Base-by-base conservation (phyloP, 2,329 filamentous ascomycete genomes). In the Paradendryphiella salina region DNA sequence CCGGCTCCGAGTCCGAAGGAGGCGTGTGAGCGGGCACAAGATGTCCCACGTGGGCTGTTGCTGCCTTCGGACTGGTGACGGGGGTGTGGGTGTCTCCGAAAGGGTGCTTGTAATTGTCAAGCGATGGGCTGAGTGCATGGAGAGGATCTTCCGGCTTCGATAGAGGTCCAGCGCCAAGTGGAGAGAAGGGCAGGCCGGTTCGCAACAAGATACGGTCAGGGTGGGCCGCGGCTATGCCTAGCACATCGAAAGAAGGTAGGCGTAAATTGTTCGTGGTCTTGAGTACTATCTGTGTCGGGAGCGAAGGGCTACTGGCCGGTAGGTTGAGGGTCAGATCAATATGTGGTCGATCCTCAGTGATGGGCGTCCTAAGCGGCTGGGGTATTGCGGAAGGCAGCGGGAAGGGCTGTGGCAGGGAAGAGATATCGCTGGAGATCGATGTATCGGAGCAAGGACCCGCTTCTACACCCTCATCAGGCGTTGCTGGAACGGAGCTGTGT, bases 181-280 rank as follows among this genome's bases (percentile, higher is more conserved):
- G 59, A 10, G 67, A 63, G 50, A 73, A 72, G 13, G 60, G 63
- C 38, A 62, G 52, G 35, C 52, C 54, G 34, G 61, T 41, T 50
- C 54, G 65, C 38, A 64, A 59, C 38, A 58, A 57, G 42, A 73
- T 60, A 54, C 71, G 64, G 61, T 77, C 71, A 54, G 77, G 73
- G 68, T 77, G 74, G 37, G 78, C 76, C 41, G 74, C 71, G 44
- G 75, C 75, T 50, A 81, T 81, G 28, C 79, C 79, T 41, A 82
- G 72, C 14, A 75, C 69, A 47, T 82, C 76, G 61, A 83, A 82
- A 2, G 80, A 79, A 4, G 80, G 80, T 13, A 83, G 74, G 45
- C 80, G 77, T 33, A 83, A 67, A 51, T 67, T 73, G 48, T 69
- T 70, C 35, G 66, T 62, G 23, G 65, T 61, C 52, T 65, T 74